A percentile compares a stretch with the other conserved stretches of the same genome.
phyloP scores from a whole-genome alignment of 2,329 filamentous ascomycete species.

The Colletotrichum lindemuthianum region DNA sequence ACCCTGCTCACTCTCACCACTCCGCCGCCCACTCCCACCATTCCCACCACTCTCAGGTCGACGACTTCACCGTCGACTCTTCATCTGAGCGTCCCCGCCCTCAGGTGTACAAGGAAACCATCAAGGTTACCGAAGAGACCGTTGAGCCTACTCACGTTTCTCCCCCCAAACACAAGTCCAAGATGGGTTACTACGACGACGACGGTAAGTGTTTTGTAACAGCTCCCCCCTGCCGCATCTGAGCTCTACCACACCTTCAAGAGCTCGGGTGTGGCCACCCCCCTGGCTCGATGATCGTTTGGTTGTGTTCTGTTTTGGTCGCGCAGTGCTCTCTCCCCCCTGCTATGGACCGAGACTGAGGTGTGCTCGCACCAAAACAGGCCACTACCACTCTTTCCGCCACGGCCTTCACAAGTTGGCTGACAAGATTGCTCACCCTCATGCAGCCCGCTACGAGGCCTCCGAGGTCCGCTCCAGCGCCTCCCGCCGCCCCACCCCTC shows the following conservation, averaged over 20 bases:
- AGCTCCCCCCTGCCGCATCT: background rate
- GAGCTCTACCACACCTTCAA: background rate
- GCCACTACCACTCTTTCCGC: slow-evolving; percentile 69
- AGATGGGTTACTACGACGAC: slow-evolving; percentile 75
- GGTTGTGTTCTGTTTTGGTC: slow-evolving; percentile 34
- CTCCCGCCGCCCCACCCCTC: slow-evolving; percentile 44
- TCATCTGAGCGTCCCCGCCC: slow-evolving; percentile 35
- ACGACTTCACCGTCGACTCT: slow-evolving; percentile 66
- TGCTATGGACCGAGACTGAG: slow-evolving; percentile 32
- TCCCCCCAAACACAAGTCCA: slow-evolving; percentile 57
- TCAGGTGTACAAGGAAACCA: slow-evolving; percentile 61
- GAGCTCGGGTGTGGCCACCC: background rate
- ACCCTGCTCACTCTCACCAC: slow-evolving; percentile 50
- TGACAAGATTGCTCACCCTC: slow-evolving; percentile 62
- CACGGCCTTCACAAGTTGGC: slow-evolving; percentile 66
- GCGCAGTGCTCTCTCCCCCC: slow-evolving; percentile 31
- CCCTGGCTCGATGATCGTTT: slow-evolving; percentile 24
- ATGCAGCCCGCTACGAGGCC: slow-evolving; percentile 54
- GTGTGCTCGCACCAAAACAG: slow-evolving; percentile 45
- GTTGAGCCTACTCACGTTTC: slow-evolving; percentile 63
- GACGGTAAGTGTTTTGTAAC: slow-evolving; percentile 56
- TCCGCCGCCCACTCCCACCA: slow-evolving; percentile 53
- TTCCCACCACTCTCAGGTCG: slow-evolving; percentile 47
- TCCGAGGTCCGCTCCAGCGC: slow-evolving; percentile 52
- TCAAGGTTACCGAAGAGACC: slow-evolving; percentile 73